Base-by-base conservation (phyloP, 2,329 filamentous ascomycete genomes). In the Sporothrix curviconia region DNA sequence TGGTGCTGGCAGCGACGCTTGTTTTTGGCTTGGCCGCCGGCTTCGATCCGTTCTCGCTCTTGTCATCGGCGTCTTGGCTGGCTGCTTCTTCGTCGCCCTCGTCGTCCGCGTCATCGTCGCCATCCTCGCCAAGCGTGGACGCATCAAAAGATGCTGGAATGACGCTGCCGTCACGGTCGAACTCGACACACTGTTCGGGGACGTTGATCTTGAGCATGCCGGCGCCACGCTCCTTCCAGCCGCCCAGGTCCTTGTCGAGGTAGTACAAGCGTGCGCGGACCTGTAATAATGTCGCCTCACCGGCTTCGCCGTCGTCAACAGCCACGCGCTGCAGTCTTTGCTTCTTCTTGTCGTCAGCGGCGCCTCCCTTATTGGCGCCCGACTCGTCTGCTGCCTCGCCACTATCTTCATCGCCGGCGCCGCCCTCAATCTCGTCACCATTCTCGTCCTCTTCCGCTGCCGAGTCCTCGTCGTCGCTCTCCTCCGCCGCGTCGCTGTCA, bases 211-310 rank as follows among this genome's bases (percentile, higher is more conserved):
- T 94, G 64, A 96, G 78, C 64, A 86, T 87, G 44, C 92, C 92
- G 4, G 85, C 80, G 12, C 92, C 92, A 54, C 92, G 85, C 73
- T 97, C 92, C 70, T 92, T 92, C 92, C 92, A 97, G 47, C 84
- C 85, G 56, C 81, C 81, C 46, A 78, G 79, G 36, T 78, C 77
- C 62, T 83, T 83, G 62, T 87, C 84, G 65, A 94, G 87, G 58
- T 86, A 81, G 74, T 90, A 97, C 59, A 97, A 82, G 71, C 95
- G 95, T 19, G 90, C 87, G 62, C 92, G 86, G 50, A 90, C 74
- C 28, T 63, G 61, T 37, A 64, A 53, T 55, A 64, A 22, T 1
- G 88, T 92, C 19, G 78, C 78, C 70, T 97, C 92, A 50, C 84
- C 84, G 66, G 91, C 85, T 72, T 97, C 92, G 57, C 92, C 92